phyloP scores from a whole-genome alignment of 495 filamentous ascomycete genomes.

The Neurospora sp. region DNA sequence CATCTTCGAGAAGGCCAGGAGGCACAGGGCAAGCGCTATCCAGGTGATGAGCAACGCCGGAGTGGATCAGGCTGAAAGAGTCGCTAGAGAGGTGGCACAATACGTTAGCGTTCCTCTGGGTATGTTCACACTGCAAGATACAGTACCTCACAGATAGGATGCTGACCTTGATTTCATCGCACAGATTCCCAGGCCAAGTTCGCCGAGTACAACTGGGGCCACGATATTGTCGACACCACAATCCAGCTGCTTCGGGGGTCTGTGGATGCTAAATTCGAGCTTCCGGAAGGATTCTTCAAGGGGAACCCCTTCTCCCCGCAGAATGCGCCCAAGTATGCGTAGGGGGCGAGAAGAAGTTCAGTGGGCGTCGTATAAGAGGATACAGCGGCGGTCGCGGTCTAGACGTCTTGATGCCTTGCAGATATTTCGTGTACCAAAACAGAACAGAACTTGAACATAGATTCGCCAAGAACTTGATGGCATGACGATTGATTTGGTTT shows the following conservation, averaged over 20 bases:
- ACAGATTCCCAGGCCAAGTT: constrained; percentile 15
- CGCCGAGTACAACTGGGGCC: constrained; percentile 17
- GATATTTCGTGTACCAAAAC: not conserved
- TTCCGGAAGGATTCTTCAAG: constrained; percentile 10
- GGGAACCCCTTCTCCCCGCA: constrained; percentile 3
- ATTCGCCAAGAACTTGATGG: not conserved
- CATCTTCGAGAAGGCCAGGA: constrained; percentile 43
- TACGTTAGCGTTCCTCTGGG: constrained; percentile 16
- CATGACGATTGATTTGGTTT: not conserved
- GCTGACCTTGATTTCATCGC: not conserved
- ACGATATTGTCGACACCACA: constrained; percentile 11
- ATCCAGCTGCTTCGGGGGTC: constrained; percentile 5
- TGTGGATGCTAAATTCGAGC: constrained; percentile 8
- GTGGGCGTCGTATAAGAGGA: not conserved
- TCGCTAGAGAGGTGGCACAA: constrained; percentile 12
- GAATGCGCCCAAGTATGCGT: not conserved
- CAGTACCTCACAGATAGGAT: not conserved
- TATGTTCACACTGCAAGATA: not conserved
- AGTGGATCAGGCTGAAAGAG: constrained; percentile 13
- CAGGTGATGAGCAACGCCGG: constrained; percentile 36
- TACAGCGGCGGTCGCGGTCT: not conserved
- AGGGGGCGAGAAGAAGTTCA: not conserved
- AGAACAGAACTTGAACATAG: not conserved
- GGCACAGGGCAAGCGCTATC: constrained; percentile 41
- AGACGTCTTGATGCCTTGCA: not conserved